phyloP scores from a whole-genome alignment of 1,284 basidiomycete species.

The Cutaneotrichosporon dermatis region DNA sequence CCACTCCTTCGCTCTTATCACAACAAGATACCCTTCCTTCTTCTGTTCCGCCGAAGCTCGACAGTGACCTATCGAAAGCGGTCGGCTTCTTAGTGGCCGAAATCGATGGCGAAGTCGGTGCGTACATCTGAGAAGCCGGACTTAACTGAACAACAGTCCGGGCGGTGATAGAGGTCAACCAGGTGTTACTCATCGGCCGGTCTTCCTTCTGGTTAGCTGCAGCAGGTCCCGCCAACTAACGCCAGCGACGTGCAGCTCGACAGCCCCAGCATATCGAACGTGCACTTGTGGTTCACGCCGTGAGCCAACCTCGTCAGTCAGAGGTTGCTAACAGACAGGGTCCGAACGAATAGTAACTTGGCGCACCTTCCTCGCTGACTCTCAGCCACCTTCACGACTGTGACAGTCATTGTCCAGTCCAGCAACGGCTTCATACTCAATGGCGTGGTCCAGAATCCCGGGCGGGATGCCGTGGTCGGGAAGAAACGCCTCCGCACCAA shows the following conservation, averaged over 20 bases:
- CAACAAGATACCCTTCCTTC: too few species aligned
- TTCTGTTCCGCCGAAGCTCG: too few species aligned
- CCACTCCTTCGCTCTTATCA: too few species aligned
- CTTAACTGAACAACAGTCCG: background rate
- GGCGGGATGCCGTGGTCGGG: constrained; percentile 36
- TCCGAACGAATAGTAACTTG: background rate
- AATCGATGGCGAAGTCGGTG: background rate
- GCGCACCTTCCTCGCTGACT: constrained; percentile 6
- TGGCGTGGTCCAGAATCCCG: constrained; percentile 55
- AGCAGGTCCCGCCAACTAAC: too few species aligned
- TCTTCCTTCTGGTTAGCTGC: too few species aligned
- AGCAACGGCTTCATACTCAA: constrained; percentile 73
- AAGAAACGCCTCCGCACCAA: constrained; percentile 1
- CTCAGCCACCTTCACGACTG: constrained; percentile 10
- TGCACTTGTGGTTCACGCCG: constrained; percentile 21
- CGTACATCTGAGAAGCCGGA: too few species aligned
- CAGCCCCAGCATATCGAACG: constrained; percentile 8
- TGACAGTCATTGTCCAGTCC: constrained; percentile 59
- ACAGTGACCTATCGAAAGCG: too few species aligned
- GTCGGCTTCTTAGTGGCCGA: background rate
- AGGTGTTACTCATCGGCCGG: background rate
- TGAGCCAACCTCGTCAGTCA: background rate
- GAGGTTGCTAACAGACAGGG: background rate
- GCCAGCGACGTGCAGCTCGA: background rate
- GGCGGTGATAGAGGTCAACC: background rate